These are phyloP conservation scores for Gnetum montanum DNA, from an alignment of 75 land plant genomes.

Conservation along the genomic window DNA sequence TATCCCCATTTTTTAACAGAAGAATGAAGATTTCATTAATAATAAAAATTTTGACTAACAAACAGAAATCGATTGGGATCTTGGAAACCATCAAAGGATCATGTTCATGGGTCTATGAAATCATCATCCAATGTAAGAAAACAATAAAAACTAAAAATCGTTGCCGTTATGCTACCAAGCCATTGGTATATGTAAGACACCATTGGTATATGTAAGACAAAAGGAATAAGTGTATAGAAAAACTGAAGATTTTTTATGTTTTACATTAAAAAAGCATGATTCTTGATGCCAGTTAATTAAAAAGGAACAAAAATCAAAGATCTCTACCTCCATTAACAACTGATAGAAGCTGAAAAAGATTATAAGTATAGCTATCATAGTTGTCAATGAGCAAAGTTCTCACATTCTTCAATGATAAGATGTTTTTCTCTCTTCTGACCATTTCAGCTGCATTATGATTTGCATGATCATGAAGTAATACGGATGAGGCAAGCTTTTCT, in stretches of 20 bases:
- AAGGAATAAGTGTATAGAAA: background rate
- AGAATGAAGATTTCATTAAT: too few relatives aligned
- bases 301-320: background rate
- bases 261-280: too few relatives aligned
- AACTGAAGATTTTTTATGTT: background rate
- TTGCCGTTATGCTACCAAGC: background rate
- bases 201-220: background rate
- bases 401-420: conserved; percentile 13
- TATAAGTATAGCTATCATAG: conserved; percentile 98
- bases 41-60: too few relatives aligned
- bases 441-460: too few relatives aligned
- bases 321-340: conserved; percentile 74
- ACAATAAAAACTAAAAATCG: background rate
- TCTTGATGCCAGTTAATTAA: too few relatives aligned
- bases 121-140: too few relatives aligned
- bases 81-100: too few relatives aligned
- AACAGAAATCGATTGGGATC: too few relatives aligned
- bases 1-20: too few relatives aligned
- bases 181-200: background rate
- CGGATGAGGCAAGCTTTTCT: too few relatives aligned
- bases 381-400: conserved; percentile 91
- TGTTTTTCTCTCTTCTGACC: background rate
- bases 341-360: conserved; percentile 80
- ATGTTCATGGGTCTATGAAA: too few relatives aligned
- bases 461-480: too few relatives aligned